Conservation (phyloP, 305 asterid genomes). For the Solanum chacoense region DNA sequence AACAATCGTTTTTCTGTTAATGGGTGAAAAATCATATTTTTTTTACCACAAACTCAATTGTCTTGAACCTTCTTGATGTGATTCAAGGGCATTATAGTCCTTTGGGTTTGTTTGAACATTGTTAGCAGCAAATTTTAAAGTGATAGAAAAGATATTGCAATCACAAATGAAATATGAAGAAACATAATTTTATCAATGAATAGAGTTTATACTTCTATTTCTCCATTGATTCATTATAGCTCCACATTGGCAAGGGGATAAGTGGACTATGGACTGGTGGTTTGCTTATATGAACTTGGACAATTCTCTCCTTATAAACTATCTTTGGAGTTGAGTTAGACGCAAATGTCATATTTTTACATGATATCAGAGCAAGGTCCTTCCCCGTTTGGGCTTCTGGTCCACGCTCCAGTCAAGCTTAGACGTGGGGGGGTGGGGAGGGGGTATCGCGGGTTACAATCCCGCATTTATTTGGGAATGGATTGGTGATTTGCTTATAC, state of each 20-base stretch:
- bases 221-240: neutral
- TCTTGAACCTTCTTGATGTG: neutral
- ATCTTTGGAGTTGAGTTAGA: neutral
- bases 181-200: neutral
- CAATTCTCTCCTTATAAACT: too few relatives aligned
- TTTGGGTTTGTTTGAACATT: neutral
- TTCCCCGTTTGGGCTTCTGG: neutral
- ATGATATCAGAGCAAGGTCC: neutral
- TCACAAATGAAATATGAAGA: neutral
- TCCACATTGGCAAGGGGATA: neutral
- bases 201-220: neutral
- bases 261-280: neutral
- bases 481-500: neutral
- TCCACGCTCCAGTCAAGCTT: neutral
- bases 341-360: fast-evolving
- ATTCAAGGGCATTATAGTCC: neutral
- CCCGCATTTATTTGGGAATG: neutral
- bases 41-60: neutral
- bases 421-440: too few relatives aligned
- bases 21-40: neutral
- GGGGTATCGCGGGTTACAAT: too few relatives aligned
- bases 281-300: too few relatives aligned
- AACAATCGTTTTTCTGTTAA: neutral
- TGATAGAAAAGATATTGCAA: neutral
- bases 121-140: neutral